Evolutionary conservation across 2,329 filamentous ascomycete species (phyloP).

Genomic region (Exserohilum rostratum): DNA sequence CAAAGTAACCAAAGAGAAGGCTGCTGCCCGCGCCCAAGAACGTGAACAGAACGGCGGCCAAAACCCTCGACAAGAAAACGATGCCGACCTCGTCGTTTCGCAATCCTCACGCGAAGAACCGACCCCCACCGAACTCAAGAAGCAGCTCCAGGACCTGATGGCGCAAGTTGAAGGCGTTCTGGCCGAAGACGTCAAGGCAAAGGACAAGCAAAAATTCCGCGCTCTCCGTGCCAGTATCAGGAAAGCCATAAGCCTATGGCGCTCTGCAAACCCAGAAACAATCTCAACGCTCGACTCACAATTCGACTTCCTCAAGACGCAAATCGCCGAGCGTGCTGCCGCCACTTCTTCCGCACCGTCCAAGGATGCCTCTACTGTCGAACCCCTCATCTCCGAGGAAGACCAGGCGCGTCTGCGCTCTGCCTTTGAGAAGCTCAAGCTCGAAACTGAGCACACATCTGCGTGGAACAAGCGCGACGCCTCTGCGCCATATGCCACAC

Average conservation of each 20-base stretch:
- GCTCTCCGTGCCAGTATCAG: constrained; percentile 71
- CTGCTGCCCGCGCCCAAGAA: constrained; percentile 36
- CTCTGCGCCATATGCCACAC: constrained; percentile 80
- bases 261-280: constrained; percentile 51
- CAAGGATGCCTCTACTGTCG: constrained; percentile 7
- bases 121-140: constrained; percentile 40
- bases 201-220: constrained; percentile 77
- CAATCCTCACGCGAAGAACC: constrained; percentile 31
- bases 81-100: constrained; percentile 4
- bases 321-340: constrained; percentile 25
- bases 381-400: constrained; percentile 51
- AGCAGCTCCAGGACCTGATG: constrained; percentile 44
- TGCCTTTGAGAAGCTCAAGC: constrained; percentile 64
- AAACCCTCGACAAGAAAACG: constrained; percentile 18
- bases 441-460: constrained; percentile 75
- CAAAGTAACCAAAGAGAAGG: constrained; percentile 37
- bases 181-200: constrained; percentile 64
- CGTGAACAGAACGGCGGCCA: constrained; percentile 28
- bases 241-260: constrained; percentile 64
- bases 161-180: constrained; percentile 66
- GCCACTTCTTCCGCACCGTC: constrained; percentile 4
- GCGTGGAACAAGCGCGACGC: constrained; percentile 58
- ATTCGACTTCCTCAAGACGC: constrained; percentile 55
- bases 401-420: constrained; percentile 62
- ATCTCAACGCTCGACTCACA: constrained; percentile 51